Base-by-base conservation (phyloP, 345 rosid species). In the Dipteronia sinensis region DNA sequence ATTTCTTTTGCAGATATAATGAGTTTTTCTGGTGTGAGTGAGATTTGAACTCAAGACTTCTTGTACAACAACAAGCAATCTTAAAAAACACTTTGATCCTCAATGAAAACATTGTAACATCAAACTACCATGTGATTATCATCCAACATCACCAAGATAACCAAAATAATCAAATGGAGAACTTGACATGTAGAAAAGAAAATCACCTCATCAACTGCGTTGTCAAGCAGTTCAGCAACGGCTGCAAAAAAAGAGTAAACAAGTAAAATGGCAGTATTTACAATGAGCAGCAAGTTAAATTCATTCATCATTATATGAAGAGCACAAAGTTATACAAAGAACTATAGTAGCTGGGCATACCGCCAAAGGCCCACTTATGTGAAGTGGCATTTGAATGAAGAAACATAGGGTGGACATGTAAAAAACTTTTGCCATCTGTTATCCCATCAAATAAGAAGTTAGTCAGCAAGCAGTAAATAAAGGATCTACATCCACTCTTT, bases 311-410 rank as follows among this genome's bases (percentile, higher is more conserved):
- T 13, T 74, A 81, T 34, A 17, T 13, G 63, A 70, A 72, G 53
- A 31, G 31, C 10, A 61, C 1, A 10, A 76, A 67, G 38, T 12
- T 22, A 56, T 27, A 66, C 34, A 42, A 42, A 42, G 46, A 42
- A 42, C 46, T 42, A 42, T 7, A 42, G 46, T 42, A 42, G 46
- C 46, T 42, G 10, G 55, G 61, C 94, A 82, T 92, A 95, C 99
- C 99, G 19, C 98, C 99, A 86, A 92, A 93, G 23, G 91, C 98
- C 99, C 99, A 95, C 83, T 93, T 93, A 83, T 93, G 99, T 49
- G 99, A 95, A 69, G 99, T 95, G 76, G 99, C 99, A 88, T 95
- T 95, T 71, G 98, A 95, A 86, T 95, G 99, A 82, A 95, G 97
- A 85, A 95, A 95, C 97, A 92, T 82, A 11, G 99, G 99, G 72